A percentile compares a stretch with the other conserved stretches of the same genome.
phyloP scores from a whole-genome alignment of 177 flowering plant genomes.

The Vitis hybrid region DNA sequence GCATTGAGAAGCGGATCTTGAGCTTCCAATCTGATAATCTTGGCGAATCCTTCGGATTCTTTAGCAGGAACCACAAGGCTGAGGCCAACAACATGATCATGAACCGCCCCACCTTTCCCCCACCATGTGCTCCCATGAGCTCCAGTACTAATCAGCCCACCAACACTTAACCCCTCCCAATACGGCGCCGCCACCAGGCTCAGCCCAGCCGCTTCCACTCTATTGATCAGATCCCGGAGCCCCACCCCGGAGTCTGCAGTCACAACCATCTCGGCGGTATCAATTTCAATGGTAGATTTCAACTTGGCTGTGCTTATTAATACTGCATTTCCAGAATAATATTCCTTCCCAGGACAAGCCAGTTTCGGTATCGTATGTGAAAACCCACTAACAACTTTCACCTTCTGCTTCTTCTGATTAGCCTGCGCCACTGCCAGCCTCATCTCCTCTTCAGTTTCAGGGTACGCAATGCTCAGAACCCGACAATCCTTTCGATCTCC shows the following conservation, averaged over 20 bases:
- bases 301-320: slow-evolving; percentile 65
- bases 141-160: slow-evolving; percentile 78
- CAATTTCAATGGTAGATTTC: slow-evolving; percentile 44
- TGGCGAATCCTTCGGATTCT: slow-evolving; percentile 58
- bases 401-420: slow-evolving; percentile 37
- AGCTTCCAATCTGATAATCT: slow-evolving; percentile 36
- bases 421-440: slow-evolving; percentile 58
- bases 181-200: slow-evolving; percentile 82
- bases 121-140: slow-evolving; percentile 95
- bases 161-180: slow-evolving; percentile 88
- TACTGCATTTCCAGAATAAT: slow-evolving; percentile 19
- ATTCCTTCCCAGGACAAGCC: slow-evolving; percentile 48
- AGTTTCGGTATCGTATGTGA: slow-evolving; percentile 79
- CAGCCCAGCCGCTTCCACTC: slow-evolving; percentile 53
- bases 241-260: slow-evolving; percentile 76
- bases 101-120: slow-evolving; percentile 84
- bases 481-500: slow-evolving; percentile 57
- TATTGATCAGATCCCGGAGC: slow-evolving; percentile 59
- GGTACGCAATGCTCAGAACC: slow-evolving; percentile 43
- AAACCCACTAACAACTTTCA: slow-evolving; percentile 52
- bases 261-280: slow-evolving; percentile 31
- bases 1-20: slow-evolving; percentile 52
- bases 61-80: slow-evolving; percentile 62
- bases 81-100: slow-evolving; percentile 78
- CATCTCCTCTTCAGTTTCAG: slow-evolving; percentile 67